A percentile compares a stretch with the other conserved stretches of the same genome.
Conservation (phyloP, 139 green algal genomes). For the Coelastrella sp. region DNA sequence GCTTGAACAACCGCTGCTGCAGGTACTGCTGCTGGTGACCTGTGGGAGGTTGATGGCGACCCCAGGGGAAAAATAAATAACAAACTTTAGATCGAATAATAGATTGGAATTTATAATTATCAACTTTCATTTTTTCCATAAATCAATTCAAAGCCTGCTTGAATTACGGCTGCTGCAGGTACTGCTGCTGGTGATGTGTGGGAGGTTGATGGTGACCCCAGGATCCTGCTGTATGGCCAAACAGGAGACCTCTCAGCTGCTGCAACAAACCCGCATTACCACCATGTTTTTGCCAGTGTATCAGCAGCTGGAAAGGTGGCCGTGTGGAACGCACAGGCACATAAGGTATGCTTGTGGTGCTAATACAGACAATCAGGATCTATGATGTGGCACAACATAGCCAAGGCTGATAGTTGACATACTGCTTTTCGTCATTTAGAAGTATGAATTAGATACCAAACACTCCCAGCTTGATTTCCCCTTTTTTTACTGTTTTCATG, state of each 20-base stretch:
- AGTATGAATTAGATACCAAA: background rate
- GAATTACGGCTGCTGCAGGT: conserved; percentile 10
- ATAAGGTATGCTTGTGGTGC: conserved; percentile 54
- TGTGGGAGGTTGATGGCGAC: conserved; percentile 70
- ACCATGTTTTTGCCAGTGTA: conserved; percentile 72
- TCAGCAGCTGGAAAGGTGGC: conserved; percentile 61
- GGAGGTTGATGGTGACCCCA: conserved; percentile 66
- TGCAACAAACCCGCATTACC: conserved; percentile 66
- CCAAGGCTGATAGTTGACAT: background rate
- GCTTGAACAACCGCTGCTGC: background rate
- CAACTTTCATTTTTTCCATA: no score
- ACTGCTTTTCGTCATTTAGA: no score
- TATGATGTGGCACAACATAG: background rate
- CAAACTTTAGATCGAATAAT: no score
- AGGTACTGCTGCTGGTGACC: conserved; percentile 45
- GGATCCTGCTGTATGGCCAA: conserved; percentile 62
- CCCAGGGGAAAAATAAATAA: no score
- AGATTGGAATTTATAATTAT: no score
- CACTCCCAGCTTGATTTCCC: no score
- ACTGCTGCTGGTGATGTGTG: conserved; percentile 53
- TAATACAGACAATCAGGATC: background rate
- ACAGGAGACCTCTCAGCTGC: conserved; percentile 61
- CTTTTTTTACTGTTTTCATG: no score
- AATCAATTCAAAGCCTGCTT: background rate
- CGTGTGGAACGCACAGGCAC: conserved; percentile 60